Base-by-base conservation (phyloP, 768 basidiomycete genomes). In the Termitomyces sp. region DNA sequence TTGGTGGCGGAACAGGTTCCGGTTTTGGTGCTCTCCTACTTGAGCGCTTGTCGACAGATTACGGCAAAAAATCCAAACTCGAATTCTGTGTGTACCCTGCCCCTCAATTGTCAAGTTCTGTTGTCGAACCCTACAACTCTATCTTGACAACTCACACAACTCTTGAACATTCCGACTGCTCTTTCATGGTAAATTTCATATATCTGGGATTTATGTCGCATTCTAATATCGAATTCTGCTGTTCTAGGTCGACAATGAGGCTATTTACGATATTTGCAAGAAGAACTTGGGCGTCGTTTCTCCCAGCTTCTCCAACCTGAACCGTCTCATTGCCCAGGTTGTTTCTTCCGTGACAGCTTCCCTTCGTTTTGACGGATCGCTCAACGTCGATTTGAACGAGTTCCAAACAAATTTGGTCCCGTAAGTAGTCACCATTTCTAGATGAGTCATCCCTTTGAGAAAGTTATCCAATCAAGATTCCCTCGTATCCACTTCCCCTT, bases 251-350 rank as follows among this genome's bases (percentile, higher is more conserved):
- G 97, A 99, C 71, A 99, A 99, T 71, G 95, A 99, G 74, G 97
- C 95, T 54, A 98, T 98, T 70, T 98, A 96, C 75, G 95, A 98
- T 71, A 98, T 98, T 70, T 98, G 96, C 91, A 95, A 97, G 82
- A 87, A 90, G 75, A 94, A 90, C 71, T 81, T 98, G 57, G 85
- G 84, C 64, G 90, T 98, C 64, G 68, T 80, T 28, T 88, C 83
- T 34, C 97, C 97, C 16, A 89, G 92, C 67, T 93, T 96, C 80
- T 80, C 82, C 67, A 98, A 99, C 81, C 75, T 98, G 61, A 98
- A 99, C 78, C 80, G 97, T 56, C 79, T 99, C 65, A 98, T 98
- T 68, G 95, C 97, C 15, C 97, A 98, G 70, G 97, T 98, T 62
- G 97, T 99, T 61, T 99, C 97, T 9, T 95, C 94, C 54, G 86